A percentile compares a stretch with the other conserved stretches of the same genome.
Evolutionary conservation across 2,329 filamentous ascomycete genomes (phyloP).

Genomic region (Pseudogymnoascus destructans): DNA sequence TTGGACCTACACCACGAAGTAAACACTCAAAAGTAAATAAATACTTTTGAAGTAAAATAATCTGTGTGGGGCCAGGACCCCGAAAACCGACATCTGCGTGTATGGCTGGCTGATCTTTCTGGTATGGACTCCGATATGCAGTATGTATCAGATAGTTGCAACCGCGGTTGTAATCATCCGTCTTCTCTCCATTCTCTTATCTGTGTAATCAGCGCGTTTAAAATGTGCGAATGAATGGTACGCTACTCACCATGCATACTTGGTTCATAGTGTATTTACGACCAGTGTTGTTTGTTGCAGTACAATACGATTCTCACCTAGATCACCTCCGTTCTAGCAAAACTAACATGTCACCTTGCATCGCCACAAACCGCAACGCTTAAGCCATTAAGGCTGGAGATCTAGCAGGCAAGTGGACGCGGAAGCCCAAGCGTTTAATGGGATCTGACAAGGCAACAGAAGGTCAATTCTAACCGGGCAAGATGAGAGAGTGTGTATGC

Average conservation of each 20-base stretch:
- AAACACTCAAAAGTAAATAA: neutral
- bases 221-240: neutral
- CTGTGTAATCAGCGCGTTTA: conserved; percentile 8
- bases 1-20: neutral
- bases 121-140: neutral
- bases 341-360: conserved; percentile 3
- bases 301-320: neutral
- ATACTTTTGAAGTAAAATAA: neutral
- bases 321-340: neutral
- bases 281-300: neutral
- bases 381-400: neutral
- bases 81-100: neutral
- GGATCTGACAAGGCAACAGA: neutral
- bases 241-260: neutral
- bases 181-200: neutral
- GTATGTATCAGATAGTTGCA: neutral
- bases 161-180: neutral
- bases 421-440: neutral
- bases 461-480: neutral
- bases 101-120: neutral
- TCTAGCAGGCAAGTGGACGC: neutral
- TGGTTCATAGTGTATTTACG: neutral
- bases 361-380: neutral
- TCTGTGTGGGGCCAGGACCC: neutral
- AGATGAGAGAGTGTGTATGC: neutral